Evolutionary conservation across 2,329 filamentous ascomycete genomes (phyloP), one percentile per base, ranked within the genome.

Genomic region (Bipolaris gigantea): DNA sequence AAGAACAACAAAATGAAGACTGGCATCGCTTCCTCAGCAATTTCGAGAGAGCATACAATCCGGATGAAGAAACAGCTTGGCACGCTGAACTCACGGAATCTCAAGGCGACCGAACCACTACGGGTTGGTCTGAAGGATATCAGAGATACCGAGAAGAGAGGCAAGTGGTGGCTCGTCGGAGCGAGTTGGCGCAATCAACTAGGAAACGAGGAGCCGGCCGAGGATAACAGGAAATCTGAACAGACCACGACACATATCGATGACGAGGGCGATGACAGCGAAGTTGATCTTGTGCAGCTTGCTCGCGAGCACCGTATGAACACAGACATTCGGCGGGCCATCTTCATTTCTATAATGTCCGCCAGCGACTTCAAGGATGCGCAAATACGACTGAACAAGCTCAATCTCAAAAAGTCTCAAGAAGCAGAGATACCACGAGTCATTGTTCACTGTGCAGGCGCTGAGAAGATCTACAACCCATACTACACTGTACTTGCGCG

Each of bases 161-260:
- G 94, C 0, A 97, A 96, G 77, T 99, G 94, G 94, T 99, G 94
- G 94, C 84, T 97, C 18, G 90, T 97, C 5, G 94, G 94, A 47
- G 93, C 94, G n/a, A 96, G 92, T 73, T 97, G 93, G 85, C 80
- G 79, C 36, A 71, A 80, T 54, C 61, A 74, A 16, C 62, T 53
- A 11, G 76, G 77, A 16, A 63, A 59, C n/a, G 73, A 75, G 25
- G 61, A 68, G 51, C 60, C 55, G 55, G 61, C 49, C 50, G 75
- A 77, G 52, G 62, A 75, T 66, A 55, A 62, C 61, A 32, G 75
- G 66, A 70, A 75, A 45, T 32, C 53, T 10, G 25, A 27, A 15
- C 53, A 56, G 19, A 55, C 59, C 25, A 50, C 48, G n/a, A 48
- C 39, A 7, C 47, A 54, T 7, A 34, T 56, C 3, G 52, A 56